Evolutionary conservation across 495 filamentous ascomycete species (phyloP).

Genomic region (Penicillium steckii): DNA sequence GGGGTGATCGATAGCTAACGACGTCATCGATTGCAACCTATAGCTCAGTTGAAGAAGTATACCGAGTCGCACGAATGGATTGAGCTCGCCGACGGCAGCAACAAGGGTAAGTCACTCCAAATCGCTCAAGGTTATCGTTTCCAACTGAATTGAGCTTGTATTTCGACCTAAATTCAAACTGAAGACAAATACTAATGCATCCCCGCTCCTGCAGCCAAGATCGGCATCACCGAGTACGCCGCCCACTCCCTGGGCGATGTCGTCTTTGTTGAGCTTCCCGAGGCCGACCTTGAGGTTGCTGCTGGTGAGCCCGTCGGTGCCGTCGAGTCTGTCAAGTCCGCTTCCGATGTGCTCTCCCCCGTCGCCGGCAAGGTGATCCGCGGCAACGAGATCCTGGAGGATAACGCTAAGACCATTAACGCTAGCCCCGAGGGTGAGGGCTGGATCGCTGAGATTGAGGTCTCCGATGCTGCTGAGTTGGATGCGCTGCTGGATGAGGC

Average conservation of each 20-base stretch:
- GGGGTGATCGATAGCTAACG: constrained; percentile 22
- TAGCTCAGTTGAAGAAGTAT: constrained; percentile 73
- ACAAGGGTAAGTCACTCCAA: constrained; percentile 33
- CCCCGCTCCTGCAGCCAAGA: constrained; percentile 50
- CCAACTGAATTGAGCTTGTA: background rate
- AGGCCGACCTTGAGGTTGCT: constrained; percentile 56
- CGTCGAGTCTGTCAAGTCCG: constrained; percentile 97
- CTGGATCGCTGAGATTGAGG: constrained; percentile 88
- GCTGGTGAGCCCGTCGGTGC: constrained; percentile 83
- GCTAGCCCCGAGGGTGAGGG: constrained; percentile 79
- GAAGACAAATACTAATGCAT: background rate
- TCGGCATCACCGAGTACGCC: constrained; percentile 91
- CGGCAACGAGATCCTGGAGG: constrained; percentile 70
- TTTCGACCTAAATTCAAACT: background rate
- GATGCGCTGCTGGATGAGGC: constrained; percentile 70
- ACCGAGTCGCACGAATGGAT: constrained; percentile 99
- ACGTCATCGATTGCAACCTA: constrained; percentile 13
- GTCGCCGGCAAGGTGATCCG: constrained; percentile 71
- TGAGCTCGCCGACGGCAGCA: constrained; percentile 74
- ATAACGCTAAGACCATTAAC: constrained; percentile 85
- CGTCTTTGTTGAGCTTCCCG: constrained; percentile 92
- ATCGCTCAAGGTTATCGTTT: background rate
- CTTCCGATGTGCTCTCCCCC: constrained; percentile 91
- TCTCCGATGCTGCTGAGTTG: constrained; percentile 66
- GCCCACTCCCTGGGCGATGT: constrained; percentile 90